Base-by-base conservation (phyloP, 805 yeast species). In the Priceomyces fermenticarens region DNA sequence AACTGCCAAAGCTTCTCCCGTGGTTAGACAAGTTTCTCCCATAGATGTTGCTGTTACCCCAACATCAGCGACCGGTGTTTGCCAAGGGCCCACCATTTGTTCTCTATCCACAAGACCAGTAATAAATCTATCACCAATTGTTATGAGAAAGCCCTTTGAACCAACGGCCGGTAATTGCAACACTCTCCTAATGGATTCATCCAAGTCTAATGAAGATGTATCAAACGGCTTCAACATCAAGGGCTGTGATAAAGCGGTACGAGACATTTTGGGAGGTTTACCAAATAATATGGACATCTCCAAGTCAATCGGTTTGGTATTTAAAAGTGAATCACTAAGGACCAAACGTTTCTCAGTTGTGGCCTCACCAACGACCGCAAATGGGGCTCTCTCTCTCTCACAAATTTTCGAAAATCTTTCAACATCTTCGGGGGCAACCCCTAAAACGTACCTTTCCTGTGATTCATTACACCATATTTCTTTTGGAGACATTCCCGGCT, bases 381-480 rank as follows among this genome's bases (percentile, higher is more conserved):
- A 91, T 38, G 96, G 93, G 46, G 97, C 95, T 67, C 98, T 83
- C 73, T 93, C 99, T 65, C 99, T 85, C 54, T 78, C 79, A 74
- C 98, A 93, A 41, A 93, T 83, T 41, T 74, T 77, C 57, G 80
- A 78, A 67, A 93, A 93, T 15, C 71, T 52, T 5, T 78, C 78
- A 44, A 91, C 67, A 59, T 89, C 86, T 46, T 80, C 81, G 40
- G 87, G 87, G 11, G 88, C 77, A 47, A 93, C 95, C 50, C 96
- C 98, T 54, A 93, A 67, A 16, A 93, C 99, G 55, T 90, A 93
- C 65, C 99, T 83, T 67, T 93, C 99, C 70, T 93, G 99, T 2
- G 98, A 93, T 69, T 93, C 99, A 56, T 95, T 91, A 78, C 99
- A 93, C 99, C 99, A 93, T 49, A 93, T 88, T 72, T 93, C 99